Percentiles rank a stretch among this genome's conserved stretches.
phyloP scores from a whole-genome alignment of 257 asterid genomes.

The Solanum sejunctum region DNA sequence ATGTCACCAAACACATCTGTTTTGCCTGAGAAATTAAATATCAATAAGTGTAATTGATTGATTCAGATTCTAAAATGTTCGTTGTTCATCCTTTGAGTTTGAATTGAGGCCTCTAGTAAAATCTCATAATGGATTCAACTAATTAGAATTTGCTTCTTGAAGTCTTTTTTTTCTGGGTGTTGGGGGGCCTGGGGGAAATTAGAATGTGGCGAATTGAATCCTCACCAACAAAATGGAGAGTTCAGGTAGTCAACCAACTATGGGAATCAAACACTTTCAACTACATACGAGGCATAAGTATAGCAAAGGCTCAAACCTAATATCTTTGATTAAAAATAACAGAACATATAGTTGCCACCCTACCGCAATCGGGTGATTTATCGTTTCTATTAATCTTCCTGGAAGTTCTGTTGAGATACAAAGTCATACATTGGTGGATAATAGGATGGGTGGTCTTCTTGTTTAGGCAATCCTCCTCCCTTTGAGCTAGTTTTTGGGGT shows the following conservation, averaged over 20 bases:
- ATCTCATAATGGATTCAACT: neutral
- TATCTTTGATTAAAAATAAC: neutral
- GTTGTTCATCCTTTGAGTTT: neutral
- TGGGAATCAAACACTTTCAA: no score
- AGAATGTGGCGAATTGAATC: no score
- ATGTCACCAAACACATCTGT: neutral
- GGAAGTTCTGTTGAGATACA: no score
- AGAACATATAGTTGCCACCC: fast-evolving
- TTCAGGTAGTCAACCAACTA: no score
- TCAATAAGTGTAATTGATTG: neutral
- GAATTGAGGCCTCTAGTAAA: neutral
- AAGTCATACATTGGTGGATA: no score
- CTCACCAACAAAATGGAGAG: no score
- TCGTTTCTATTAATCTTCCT: neutral
- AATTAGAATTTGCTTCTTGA: neutral
- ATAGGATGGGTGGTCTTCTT: no score
- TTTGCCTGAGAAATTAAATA: neutral
- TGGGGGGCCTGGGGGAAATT: no score
- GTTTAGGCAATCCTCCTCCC: no score
- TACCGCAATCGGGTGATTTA: neutral
- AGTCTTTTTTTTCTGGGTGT: no score
- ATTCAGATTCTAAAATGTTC: neutral
- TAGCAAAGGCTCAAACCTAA: neutral
- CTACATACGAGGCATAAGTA: no score
- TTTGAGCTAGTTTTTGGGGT: no score